phyloP scores from a whole-genome alignment of 805 yeast species.

The Candida stauntonica region DNA sequence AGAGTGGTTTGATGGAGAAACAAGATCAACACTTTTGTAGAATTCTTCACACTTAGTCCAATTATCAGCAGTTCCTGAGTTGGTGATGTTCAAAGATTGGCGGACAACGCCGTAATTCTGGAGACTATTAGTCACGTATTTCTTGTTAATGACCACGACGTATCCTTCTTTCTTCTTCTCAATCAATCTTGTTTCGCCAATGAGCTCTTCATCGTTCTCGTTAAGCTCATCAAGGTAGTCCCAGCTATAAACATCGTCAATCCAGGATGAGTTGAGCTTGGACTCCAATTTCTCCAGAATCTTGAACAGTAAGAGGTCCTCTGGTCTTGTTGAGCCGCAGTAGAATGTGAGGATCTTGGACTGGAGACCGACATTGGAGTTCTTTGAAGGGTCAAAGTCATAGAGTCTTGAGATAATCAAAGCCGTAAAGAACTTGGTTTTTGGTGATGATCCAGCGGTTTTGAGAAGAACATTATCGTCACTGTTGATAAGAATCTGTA shows the following conservation, averaged over 20 bases:
- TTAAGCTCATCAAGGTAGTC: conserved; percentile 43
- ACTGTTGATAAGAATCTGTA: conserved; percentile 63
- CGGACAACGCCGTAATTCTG: conserved; percentile 30
- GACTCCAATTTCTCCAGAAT: conserved; percentile 58
- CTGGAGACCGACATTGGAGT: conserved; percentile 45
- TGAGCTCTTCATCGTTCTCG: conserved; percentile 40
- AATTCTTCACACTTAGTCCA: conserved; percentile 31
- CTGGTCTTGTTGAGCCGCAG: conserved; percentile 55
- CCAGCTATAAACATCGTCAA: conserved; percentile 60
- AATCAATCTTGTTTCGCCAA: conserved; percentile 45
- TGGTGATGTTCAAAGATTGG: conserved; percentile 28
- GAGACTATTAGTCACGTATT: conserved; percentile 45
- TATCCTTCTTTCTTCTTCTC: conserved; percentile 42
- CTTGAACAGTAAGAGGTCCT: conserved; percentile 58
- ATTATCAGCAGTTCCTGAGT: conserved; percentile 8
- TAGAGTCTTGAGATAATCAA: conserved; percentile 47
- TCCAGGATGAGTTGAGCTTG: conserved; percentile 53
- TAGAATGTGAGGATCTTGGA: conserved; percentile 49
- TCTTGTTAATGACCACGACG: conserved; percentile 48
- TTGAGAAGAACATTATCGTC: conserved; percentile 34
- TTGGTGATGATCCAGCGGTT: conserved; percentile 24
- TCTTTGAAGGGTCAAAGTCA: conserved; percentile 38
- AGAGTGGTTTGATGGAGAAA: conserved; percentile 22
- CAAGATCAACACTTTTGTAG: conserved; percentile 22
- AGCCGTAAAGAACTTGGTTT: conserved; percentile 39